These are phyloP conservation scores for Polygonum aviculare DNA, from an alignment of 148 eudicot genomes.

Conservation along the genomic window DNA sequence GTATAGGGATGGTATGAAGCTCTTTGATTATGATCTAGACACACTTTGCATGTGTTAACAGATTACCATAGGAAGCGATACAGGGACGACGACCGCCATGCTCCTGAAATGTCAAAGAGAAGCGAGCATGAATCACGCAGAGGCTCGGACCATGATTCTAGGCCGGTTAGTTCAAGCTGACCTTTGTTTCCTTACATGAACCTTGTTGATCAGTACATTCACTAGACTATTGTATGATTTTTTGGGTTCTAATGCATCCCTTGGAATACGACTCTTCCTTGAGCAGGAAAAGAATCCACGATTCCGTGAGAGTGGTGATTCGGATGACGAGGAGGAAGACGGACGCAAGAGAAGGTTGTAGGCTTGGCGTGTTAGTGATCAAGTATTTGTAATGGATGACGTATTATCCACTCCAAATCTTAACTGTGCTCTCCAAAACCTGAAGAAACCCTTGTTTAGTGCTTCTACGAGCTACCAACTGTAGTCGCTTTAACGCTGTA, in stretches of 20 bases:
- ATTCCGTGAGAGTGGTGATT: conserved; percentile 90
- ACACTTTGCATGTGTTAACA: conserved; percentile 13
- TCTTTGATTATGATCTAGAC: neutral
- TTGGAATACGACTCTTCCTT: neutral
- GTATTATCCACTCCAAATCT: neutral
- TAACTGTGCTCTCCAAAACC: neutral
- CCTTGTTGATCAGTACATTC: too few relatives aligned
- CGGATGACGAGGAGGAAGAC: conserved; percentile 84
- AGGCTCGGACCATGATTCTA: conserved; percentile 63
- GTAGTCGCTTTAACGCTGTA: neutral
- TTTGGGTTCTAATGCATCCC: neutral
- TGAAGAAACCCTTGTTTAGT: neutral
- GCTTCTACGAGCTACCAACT: too few relatives aligned
- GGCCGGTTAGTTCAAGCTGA: conserved; percentile 53
- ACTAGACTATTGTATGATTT: too few relatives aligned
- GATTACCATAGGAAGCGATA: conserved; percentile 70
- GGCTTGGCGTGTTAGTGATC: neutral
- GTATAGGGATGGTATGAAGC: neutral
- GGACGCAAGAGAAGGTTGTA: conserved; percentile 47
- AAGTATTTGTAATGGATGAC: neutral
- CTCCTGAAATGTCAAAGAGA: conserved; percentile 61
- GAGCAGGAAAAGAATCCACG: conserved; percentile 93
- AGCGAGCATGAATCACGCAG: conserved; percentile 56
- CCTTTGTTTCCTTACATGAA: neutral
- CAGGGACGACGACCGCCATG: conserved; percentile 79